These are phyloP conservation scores for Starmerella roubikii DNA, from an alignment of 805 yeast species.

Conservation along the genomic window DNA sequence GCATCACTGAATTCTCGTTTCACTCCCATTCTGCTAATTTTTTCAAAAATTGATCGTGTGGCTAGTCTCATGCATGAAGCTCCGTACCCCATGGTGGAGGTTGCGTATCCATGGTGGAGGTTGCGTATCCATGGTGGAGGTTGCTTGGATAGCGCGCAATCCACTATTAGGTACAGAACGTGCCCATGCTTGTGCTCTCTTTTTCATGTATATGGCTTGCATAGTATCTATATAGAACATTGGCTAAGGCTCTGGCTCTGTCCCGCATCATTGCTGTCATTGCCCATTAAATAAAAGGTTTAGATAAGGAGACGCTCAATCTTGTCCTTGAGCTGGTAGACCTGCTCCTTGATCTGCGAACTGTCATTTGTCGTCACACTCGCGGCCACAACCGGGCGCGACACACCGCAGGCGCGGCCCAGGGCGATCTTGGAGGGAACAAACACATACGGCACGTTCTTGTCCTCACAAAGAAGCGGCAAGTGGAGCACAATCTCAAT, in stretches of 20 bases:
- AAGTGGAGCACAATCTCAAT: slow-evolving; percentile 94
- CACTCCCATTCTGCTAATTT: background rate
- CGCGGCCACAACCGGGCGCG: slow-evolving; percentile 98
- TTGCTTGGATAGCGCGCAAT: background rate
- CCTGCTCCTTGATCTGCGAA: slow-evolving; percentile 92
- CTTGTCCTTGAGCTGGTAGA: slow-evolving; percentile 95
- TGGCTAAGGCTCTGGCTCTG: slow-evolving; percentile 19
- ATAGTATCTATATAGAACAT: background rate
- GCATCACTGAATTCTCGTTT: background rate
- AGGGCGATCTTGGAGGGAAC: slow-evolving; percentile 97
- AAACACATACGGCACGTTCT: slow-evolving; percentile 97
- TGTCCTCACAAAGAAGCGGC: slow-evolving; percentile 97
- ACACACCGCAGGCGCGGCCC: slow-evolving; percentile 99
- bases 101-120: too few relatives aligned
- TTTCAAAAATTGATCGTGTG: too few relatives aligned
- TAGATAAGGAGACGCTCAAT: slow-evolving; percentile 93
- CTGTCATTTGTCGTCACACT: slow-evolving; percentile 97
- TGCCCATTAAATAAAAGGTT: slow-evolving; percentile 13
- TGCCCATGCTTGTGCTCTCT: too few relatives aligned
- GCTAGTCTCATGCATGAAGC: too few relatives aligned
- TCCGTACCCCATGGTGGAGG: too few relatives aligned
- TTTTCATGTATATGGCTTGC: too few relatives aligned
- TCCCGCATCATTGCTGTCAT: slow-evolving; percentile 22
- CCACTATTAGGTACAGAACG: too few relatives aligned
- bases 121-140: too few relatives aligned